These are phyloP conservation scores for Anisogramma anomala DNA, from an alignment of 2,329 filamentous ascomycete species.

Conservation along the genomic window DNA sequence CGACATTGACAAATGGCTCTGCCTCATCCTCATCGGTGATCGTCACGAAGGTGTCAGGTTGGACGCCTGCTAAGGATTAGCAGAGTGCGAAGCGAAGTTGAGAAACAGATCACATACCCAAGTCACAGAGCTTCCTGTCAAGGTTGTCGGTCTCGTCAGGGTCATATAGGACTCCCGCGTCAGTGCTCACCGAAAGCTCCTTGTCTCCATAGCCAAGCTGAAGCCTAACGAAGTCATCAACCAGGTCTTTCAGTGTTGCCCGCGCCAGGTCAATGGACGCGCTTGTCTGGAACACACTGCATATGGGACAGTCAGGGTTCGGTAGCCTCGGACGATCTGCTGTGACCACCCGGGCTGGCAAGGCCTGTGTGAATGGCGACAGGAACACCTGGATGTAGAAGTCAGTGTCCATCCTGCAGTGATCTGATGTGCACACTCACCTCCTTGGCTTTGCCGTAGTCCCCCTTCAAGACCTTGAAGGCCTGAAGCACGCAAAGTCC, in stretches of 20 bases:
- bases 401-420: constrained; percentile 1
- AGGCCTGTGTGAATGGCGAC: constrained; percentile 44
- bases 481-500: constrained; percentile 84
- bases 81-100: background rate
- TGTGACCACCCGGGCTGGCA: constrained; percentile 43
- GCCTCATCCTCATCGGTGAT: constrained; percentile 74
- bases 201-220: constrained; percentile 65
- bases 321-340: constrained; percentile 49
- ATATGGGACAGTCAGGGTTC: constrained; percentile 74
- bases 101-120: constrained; percentile 40
- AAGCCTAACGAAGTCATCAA: constrained; percentile 58
- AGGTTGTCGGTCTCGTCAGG: constrained; percentile 81
- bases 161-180: constrained; percentile 74
- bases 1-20: constrained; percentile 65
- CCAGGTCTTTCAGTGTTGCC: constrained; percentile 68
- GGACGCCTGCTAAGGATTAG: constrained; percentile 42
- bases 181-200: constrained; percentile 67
- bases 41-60: constrained; percentile 64
- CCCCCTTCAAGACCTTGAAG: constrained; percentile 73
- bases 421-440: constrained; percentile 27
- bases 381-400: constrained; percentile 54
- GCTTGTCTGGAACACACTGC: constrained; percentile 59
- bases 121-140: constrained; percentile 62
- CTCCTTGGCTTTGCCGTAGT: constrained; percentile 64
- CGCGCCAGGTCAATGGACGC: constrained; percentile 56